Conservation (phyloP, 208 protist species). For the Porcisia deanei region DNA sequence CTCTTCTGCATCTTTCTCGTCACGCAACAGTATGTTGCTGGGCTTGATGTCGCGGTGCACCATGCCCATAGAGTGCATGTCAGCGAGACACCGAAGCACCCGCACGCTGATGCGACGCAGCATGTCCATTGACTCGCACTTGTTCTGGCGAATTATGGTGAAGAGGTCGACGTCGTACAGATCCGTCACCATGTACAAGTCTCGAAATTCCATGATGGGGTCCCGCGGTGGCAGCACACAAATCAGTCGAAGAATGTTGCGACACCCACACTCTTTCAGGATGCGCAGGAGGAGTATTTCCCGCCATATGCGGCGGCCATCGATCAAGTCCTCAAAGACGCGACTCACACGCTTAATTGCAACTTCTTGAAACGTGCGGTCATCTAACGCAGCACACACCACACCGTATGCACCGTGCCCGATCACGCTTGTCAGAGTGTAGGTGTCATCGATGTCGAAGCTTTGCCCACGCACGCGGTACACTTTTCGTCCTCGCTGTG, state of each 20-base stretch:
- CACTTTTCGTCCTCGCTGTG: constrained; percentile 80
- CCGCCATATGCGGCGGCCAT: constrained; percentile 96
- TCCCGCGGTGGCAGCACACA: constrained; percentile 76
- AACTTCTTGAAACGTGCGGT: constrained; percentile 82
- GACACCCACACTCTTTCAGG: constrained; percentile 90
- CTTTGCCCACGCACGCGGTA: constrained; percentile 83
- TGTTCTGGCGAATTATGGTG: constrained; percentile 62
- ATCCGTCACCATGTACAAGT: constrained; percentile 91
- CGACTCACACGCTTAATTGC: constrained; percentile 98
- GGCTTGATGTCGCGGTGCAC: constrained; percentile 97
- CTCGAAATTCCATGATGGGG: constrained; percentile 69
- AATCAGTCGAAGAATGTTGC: constrained; percentile 90
- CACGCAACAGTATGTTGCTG: constrained; percentile 94
- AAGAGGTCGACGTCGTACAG: constrained; percentile 96
- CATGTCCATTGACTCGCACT: constrained; percentile 68
- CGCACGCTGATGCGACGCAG: constrained; percentile 95
- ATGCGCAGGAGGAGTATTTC: constrained; percentile 95
- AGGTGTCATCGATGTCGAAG: constrained; percentile 89
- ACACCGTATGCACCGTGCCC: constrained; percentile 92
- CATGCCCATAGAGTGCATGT: constrained; percentile 96
- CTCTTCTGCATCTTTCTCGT: constrained; percentile 75
- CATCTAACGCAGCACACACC: constrained; percentile 84
- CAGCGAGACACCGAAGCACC: constrained; percentile 94
- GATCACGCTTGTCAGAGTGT: constrained; percentile 85
- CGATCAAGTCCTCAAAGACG: constrained; percentile 95